These are phyloP conservation scores for Candida tammaniensis DNA, from an alignment of 805 yeast genomes.

Conservation along the genomic window DNA sequence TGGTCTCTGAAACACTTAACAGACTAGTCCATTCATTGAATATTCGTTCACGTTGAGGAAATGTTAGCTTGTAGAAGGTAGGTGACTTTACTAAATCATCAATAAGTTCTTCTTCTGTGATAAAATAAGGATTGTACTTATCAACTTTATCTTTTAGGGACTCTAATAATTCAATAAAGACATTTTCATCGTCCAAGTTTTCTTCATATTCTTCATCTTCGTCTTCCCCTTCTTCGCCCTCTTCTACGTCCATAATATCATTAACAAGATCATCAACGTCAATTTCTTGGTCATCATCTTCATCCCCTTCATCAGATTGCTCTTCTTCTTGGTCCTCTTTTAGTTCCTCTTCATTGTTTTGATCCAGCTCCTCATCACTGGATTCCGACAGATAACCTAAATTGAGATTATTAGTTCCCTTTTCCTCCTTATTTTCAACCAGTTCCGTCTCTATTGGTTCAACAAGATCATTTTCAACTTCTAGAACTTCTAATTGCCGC, in stretches of 20 bases:
- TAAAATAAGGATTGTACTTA: slow-evolving; percentile 34
- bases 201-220: slow-evolving; percentile 5
- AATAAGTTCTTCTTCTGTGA: slow-evolving; percentile 36
- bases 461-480: too few species aligned
- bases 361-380: slow-evolving; percentile 11
- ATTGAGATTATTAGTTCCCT: too few species aligned
- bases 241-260: slow-evolving; percentile 1
- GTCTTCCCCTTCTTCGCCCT: slow-evolving; percentile 1
- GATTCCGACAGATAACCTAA: slow-evolving; percentile 11
- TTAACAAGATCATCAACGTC: slow-evolving; percentile 1
- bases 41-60: slow-evolving; percentile 18
- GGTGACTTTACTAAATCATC: slow-evolving; percentile 25
- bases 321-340: slow-evolving; percentile 6
- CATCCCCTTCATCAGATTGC: slow-evolving; percentile 14
- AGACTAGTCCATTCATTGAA: slow-evolving; percentile 25
- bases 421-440: too few species aligned
- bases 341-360: slow-evolving; percentile 7
- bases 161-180: slow-evolving; percentile 28
- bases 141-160: slow-evolving; percentile 23
- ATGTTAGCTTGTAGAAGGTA: slow-evolving; percentile 24
- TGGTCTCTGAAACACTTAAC: neutral
- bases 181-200: too few species aligned
- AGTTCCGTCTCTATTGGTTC: too few species aligned
- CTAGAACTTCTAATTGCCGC: neutral
- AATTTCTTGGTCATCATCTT: slow-evolving; percentile 1